Base-by-base conservation (phyloP, 345 rosid genomes). In the Lenwebbia sp. region DNA sequence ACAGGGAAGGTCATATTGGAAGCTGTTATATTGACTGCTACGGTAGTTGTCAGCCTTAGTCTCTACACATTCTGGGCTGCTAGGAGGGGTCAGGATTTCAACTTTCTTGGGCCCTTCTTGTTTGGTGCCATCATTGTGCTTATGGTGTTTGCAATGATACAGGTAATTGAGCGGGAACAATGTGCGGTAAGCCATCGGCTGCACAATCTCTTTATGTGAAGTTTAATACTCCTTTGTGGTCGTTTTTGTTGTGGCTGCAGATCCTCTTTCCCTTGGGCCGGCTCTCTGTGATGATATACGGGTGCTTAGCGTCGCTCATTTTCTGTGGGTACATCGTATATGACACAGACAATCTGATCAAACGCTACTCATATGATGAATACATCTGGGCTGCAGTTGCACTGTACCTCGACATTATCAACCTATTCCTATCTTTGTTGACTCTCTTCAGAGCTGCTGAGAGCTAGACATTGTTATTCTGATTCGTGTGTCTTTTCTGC, bases 51-150 rank as follows among this genome's bases (percentile, higher is more conserved):
- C 83, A 87, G 93, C n/a, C 98, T 96, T 30, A 96, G 98, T 22
- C 87, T 95, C 13, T 96, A 95, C 91, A 96, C 99, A 15, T 96
- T 96, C 91, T 96, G 99, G 99, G 99, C 98, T 19, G 98, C 95
- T 15, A 91, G 90, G 85, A 95, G 95, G 88, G 98, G 99, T 88
- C 91, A 95, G 23, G 98, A 96, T 88, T 96, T 96, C 90, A 94
- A 87, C 88, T 96, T 96, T 91, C 96, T 96, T 15, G 98, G 98
- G 8, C 99, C 98, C 57, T 96, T 96, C 92, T 90, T 96, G 93
- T 95, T 93, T 86, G 98, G 97, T 81, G 95, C 97, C 6, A 0
- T 96, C 84, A 82, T 94, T 49, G 91, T 95, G 54, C 94, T 96
- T 19, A 82, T 95, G 82, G 92, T 95, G 9, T 96, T 96, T 85